A percentile compares a stretch with the other conserved stretches of the same genome.
These are phyloP conservation scores for Ascosphaera apis DNA, from an alignment of 2,329 filamentous ascomycete species.

Conservation along the genomic window DNA sequence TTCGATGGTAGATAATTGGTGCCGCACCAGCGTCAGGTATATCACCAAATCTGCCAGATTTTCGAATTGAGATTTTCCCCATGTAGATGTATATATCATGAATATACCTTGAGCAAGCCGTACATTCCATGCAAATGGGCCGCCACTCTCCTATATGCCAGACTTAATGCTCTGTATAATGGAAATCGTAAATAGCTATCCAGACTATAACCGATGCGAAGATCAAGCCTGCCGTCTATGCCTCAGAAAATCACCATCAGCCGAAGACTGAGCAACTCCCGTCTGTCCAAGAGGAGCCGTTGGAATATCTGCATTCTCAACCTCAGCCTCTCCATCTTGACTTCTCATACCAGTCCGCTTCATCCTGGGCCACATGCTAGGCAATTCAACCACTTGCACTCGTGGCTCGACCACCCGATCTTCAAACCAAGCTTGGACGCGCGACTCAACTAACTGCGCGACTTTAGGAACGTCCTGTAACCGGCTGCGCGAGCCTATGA, in stretches of 20 bases:
- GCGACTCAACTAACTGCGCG: constrained; percentile 39
- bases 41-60: too few species aligned
- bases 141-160: too few species aligned
- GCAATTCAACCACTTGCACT: constrained; percentile 40
- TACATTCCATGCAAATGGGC: too few species aligned
- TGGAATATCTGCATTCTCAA: constrained; percentile 9
- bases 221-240: constrained; percentile 10
- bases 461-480: constrained; percentile 45
- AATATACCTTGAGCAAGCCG: too few species aligned
- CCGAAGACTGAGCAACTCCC: constrained; percentile 6
- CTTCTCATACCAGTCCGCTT: constrained; percentile 22
- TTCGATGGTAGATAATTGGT: too few species aligned
- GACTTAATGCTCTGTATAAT: too few species aligned
- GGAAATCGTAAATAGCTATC: too few species aligned
- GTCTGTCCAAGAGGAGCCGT: constrained; percentile 12
- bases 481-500: constrained; percentile 38
- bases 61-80: too few species aligned
- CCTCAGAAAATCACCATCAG: constrained; percentile 7
- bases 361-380: constrained; percentile 38
- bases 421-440: constrained; percentile 44
- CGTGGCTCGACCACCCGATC: constrained; percentile 41
- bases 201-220: too few species aligned
- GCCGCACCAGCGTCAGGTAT: too few species aligned
- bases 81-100: too few species aligned
- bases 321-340: constrained; percentile 16